A percentile compares a stretch with the other conserved stretches of the same genome.
These are phyloP conservation scores for Penicillium atrosanguineum DNA, from an alignment of 495 filamentous ascomycete species.

Conservation along the genomic window DNA sequence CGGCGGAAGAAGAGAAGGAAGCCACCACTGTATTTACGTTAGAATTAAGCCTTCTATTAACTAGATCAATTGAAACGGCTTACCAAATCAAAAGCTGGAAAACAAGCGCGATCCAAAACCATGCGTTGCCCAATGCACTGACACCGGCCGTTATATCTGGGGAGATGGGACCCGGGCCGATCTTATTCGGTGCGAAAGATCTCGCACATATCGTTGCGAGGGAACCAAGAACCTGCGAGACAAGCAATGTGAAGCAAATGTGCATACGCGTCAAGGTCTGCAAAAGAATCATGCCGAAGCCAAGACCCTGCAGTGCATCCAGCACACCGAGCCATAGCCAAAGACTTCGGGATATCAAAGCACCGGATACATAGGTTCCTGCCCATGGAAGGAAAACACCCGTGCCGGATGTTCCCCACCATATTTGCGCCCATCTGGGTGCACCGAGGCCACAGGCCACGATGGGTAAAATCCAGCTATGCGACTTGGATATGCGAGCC, in stretches of 20 bases:
- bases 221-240: slow-evolving; percentile 50
- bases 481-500: slow-evolving; percentile 40
- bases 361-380: slow-evolving; percentile 40
- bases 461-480: slow-evolving; percentile 51
- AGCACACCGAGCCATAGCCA: slow-evolving; percentile 54
- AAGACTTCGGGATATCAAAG: slow-evolving; percentile 45
- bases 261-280: slow-evolving; percentile 51
- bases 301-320: slow-evolving; percentile 48
- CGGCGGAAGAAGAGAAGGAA: slow-evolving; percentile 71
- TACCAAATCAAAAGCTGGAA: slow-evolving; percentile 63
- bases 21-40: slow-evolving; percentile 40
- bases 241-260: slow-evolving; percentile 49
- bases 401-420: slow-evolving; percentile 50
- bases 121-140: slow-evolving; percentile 51
- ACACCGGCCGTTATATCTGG: slow-evolving; percentile 44
- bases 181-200: slow-evolving; percentile 45
- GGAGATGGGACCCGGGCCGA: slow-evolving; percentile 48
- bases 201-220: slow-evolving; percentile 49
- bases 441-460: slow-evolving; percentile 50
- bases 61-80: slow-evolving; percentile 8
- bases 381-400: slow-evolving; percentile 50
- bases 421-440: slow-evolving; percentile 51
- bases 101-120: slow-evolving; percentile 65
- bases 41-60: neutral
- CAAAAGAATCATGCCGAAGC: slow-evolving; percentile 52